phyloP scores from a whole-genome alignment of 192 early-diverging fungal species.

The Coemansia sp. region DNA sequence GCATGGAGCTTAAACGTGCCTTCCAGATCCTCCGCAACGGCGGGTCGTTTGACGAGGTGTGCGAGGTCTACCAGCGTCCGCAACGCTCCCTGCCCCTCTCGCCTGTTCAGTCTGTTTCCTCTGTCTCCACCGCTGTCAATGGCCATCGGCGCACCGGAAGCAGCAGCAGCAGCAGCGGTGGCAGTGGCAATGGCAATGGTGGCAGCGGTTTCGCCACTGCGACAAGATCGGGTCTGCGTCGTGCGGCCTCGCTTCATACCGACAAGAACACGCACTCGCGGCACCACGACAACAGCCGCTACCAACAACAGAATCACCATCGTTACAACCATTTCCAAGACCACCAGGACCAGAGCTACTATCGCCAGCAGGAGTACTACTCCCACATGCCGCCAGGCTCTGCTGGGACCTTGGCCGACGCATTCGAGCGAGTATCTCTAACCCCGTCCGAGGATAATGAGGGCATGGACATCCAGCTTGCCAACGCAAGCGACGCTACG shows the following conservation, averaged over 20 bases:
- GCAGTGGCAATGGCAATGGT: slow-evolving; percentile 6
- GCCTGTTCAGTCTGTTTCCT: not conserved
- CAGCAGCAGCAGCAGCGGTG: not conserved
- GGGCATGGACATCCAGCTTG: not conserved
- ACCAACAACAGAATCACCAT: not conserved
- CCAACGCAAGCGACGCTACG: not conserved
- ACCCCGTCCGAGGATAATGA: not conserved
- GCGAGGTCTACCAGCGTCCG: slow-evolving; percentile 49
- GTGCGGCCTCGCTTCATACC: not conserved
- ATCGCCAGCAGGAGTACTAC: slow-evolving; percentile 5
- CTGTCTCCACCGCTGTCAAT: not conserved
- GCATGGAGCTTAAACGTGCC: slow-evolving; percentile 79
- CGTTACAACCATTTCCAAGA: not conserved
- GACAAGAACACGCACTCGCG: not conserved
- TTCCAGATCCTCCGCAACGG: slow-evolving; percentile 59
- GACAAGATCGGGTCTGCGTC: not conserved
- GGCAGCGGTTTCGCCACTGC: not conserved
- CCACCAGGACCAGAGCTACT: not conserved
- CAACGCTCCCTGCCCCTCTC: not conserved
- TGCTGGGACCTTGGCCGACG: not conserved
- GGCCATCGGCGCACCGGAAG: not conserved
- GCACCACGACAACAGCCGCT: not conserved
- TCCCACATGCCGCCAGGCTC: not conserved
- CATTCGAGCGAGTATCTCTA: not conserved
- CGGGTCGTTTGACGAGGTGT: slow-evolving; percentile 43